Evolutionary conservation across 495 filamentous ascomycete genomes (phyloP), one percentile per base, ranked within the genome.

Genomic region (Aspergillus biplanus): DNA sequence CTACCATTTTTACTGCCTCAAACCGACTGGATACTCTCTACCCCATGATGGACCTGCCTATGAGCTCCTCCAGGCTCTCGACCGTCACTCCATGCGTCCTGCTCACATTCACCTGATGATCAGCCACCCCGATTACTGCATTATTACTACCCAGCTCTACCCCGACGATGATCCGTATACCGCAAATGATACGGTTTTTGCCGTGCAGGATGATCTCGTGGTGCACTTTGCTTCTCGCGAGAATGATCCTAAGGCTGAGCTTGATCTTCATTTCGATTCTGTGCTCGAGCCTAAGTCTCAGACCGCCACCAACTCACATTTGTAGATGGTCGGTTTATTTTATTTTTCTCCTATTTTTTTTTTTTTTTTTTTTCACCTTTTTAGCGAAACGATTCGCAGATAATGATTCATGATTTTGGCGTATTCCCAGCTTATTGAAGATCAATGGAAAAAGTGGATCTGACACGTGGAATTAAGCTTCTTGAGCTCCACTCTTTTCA

Each of bases 1-100:
- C 64, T 95, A 90, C 81, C 80, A 75, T 69, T 89, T 90, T 76
- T 93, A 93, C 85, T 93, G 90, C 84, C 85, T 91, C 71, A 85
- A 90, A 74, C 91, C 91, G 0, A 92, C 90, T 2, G 86, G 89
- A 6, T 95, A 95, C 80, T 88, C 86, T 7, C 82, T 94, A 49
- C 91, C 91, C 47, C 86, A 83, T 70, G 90, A 94, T 71, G 89
- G 88, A 5, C 89, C 91, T 61, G 86, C 88, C 59, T 88, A 83
- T 71, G 82, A 83, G 60, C 82, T 95, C 18, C 82, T 95, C 57
- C 76, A 81, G 53, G 71, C 89, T 52, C 84, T 95, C 78, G 90
- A 93, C 78, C 83, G 90, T 61, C 89, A 83, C 39, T 75, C 79
- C 50, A 78, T 80, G 76, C 79, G 79, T 52, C 79, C 79, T 49